Base-by-base conservation (phyloP, 73 alveolate species). In the Paramecium tetraurelia region DNA sequence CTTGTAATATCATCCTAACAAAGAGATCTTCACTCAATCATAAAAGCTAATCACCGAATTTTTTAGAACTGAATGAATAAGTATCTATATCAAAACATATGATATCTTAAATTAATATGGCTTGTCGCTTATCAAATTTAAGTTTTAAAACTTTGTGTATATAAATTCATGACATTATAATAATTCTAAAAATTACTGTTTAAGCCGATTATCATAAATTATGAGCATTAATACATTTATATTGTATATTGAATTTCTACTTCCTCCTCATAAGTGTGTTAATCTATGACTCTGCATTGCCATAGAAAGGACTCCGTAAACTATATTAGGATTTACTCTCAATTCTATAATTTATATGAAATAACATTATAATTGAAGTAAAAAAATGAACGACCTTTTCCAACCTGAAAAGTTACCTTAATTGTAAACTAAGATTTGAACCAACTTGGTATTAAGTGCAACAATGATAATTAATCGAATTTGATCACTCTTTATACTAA, bases 1-100 rank as follows among this genome's bases (percentile, higher is more conserved):
- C 12, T 46, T 80, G 18, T 44, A 80, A 18, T 48, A 80, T 22
- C 70, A 80, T 80, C 90, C 90, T 11, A 80, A 80, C 24, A 18
- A 43, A 80, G 90, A 80, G 29, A 63, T 80, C 4, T 80, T 80
- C 38, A 41, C 21, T 1, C 31, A 80, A 41, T 59, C 75, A 44
- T 21, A 80, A 35, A 80, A 80, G 29, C 9, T 80, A 18, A 41
- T 80, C 24, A 80, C 48, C 24, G 57, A 24, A 22, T 80, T 31
- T 35, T 80, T 80, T 46, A 80, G 57, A 22, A 35, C 57, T 22
- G 90, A 80, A 41, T 75, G 87, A 75, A 38, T 75, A 8, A 16
- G 16, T 53, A 53, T 53, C 69, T 53, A 31, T 7, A 21, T 68
- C n/a, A 24, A 22, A 24, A 5, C 14, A 53, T 53, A 53, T 53